A percentile compares a stretch with the other conserved stretches of the same genome.
These are phyloP conservation scores for Aureobasidium namibiae DNA, from an alignment of 2,329 filamentous ascomycete species.

Conservation along the genomic window DNA sequence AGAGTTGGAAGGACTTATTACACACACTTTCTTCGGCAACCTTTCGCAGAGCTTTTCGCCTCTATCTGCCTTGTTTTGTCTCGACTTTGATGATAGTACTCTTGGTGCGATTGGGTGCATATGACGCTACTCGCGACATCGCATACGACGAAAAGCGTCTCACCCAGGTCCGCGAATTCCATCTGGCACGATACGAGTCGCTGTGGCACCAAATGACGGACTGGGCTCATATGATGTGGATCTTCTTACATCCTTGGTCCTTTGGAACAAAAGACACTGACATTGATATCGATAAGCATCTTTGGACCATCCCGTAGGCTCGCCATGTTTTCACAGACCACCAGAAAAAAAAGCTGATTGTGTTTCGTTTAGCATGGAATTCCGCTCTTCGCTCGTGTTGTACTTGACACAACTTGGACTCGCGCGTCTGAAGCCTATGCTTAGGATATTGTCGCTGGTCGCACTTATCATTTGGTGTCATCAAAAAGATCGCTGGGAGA, in stretches of 20 bases:
- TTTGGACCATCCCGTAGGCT: constrained; percentile 48
- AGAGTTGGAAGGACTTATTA: constrained; percentile 23
- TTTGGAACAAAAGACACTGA: constrained; percentile 8
- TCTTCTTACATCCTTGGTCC: constrained; percentile 13
- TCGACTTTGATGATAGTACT: constrained; percentile 18
- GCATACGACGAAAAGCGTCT: constrained; percentile 13
- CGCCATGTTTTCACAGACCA: not conserved
- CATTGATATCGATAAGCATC: constrained; percentile 36
- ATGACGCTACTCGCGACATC: constrained; percentile 15
- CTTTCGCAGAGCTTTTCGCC: constrained; percentile 18
- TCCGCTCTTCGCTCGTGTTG: constrained; percentile 49
- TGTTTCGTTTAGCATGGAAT: constrained; percentile 42
- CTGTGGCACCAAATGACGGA: constrained; percentile 17
- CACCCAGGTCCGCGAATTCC: constrained; percentile 13
- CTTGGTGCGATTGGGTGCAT: constrained; percentile 7
- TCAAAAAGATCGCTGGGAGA: constrained; percentile 45
- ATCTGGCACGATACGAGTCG: constrained; percentile 7
- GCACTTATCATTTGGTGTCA: constrained; percentile 39
- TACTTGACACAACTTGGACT: constrained; percentile 45
- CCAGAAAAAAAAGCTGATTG: not conserved
- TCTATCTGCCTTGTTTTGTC: constrained; percentile 18
- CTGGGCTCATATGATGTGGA: constrained; percentile 32
- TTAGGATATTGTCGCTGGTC: constrained; percentile 35
- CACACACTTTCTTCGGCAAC: constrained; percentile 17
- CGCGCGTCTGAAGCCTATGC: not conserved